Percentiles rank a stretch among this genome's conserved stretches.
These are phyloP conservation scores for Mucor saturninus DNA, from an alignment of 371 early-diverging fungal species.

Conservation along the genomic window DNA sequence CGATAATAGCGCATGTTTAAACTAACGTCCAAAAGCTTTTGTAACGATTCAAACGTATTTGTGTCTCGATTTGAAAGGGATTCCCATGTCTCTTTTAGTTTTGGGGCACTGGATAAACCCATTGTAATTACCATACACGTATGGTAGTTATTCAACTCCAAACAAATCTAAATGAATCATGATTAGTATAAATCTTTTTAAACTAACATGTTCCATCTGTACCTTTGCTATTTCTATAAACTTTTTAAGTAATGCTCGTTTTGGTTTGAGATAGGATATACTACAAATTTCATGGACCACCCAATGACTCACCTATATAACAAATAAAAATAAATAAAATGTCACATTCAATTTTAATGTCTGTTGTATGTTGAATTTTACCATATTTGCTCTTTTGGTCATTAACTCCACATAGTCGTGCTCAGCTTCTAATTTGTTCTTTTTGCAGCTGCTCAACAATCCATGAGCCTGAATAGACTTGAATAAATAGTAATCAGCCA, in stretches of 20 bases:
- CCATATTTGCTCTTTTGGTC: slow-evolving; percentile 41
- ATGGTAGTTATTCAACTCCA: slow-evolving; percentile 53
- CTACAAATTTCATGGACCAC: slow-evolving; percentile 44
- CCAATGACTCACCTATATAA: slow-evolving; percentile 43
- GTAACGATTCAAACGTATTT: slow-evolving; percentile 32
- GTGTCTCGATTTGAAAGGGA: slow-evolving; percentile 37
- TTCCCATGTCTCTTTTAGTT: slow-evolving; percentile 39
- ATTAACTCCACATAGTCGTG: slow-evolving; percentile 22
- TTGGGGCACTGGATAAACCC: slow-evolving; percentile 36
- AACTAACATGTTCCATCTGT: neutral
- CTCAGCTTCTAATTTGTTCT: slow-evolving; percentile 4
- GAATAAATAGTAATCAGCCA: slow-evolving; percentile 48
- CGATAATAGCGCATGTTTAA: slow-evolving; percentile 53
- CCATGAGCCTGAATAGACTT: slow-evolving; percentile 37
- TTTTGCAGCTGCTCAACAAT: slow-evolving; percentile 6
- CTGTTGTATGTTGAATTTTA: slow-evolving; percentile 4
- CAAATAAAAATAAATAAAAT: neutral
- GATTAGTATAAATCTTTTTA: neutral
- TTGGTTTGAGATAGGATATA: slow-evolving; percentile 31
- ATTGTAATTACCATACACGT: slow-evolving; percentile 53
- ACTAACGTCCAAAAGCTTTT: slow-evolving; percentile 45
- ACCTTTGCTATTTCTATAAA: slow-evolving; percentile 54
- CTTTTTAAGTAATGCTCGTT: slow-evolving; percentile 34
- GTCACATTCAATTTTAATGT: neutral
- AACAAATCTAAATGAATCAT: slow-evolving; percentile 29